A percentile compares a stretch with the other conserved stretches of the same genome.
Conservation (phyloP, 768 basidiomycete species). For the Collybia sordida region DNA sequence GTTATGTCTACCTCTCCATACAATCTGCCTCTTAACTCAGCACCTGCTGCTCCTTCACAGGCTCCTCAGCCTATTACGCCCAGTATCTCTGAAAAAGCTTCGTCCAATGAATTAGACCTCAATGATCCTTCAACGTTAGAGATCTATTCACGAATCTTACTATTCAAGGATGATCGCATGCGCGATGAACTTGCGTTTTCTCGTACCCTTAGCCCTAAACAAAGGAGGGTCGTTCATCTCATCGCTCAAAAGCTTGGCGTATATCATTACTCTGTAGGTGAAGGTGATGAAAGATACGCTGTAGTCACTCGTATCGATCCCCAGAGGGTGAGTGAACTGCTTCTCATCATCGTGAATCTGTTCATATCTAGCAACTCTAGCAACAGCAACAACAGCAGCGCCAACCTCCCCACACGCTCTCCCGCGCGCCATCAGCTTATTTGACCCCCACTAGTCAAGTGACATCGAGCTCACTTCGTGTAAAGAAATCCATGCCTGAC, state of each 20-base stretch:
- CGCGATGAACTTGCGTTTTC: constrained; percentile 97
- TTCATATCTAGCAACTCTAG: constrained; percentile 18
- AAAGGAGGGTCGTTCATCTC: constrained; percentile 90
- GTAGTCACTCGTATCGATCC: constrained; percentile 92
- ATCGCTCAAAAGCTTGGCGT: constrained; percentile 96
- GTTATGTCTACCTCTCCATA: constrained; percentile 46
- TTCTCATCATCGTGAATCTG: constrained; percentile 7
- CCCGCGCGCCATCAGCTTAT: constrained; percentile 81
- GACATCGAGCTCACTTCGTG: constrained; percentile 62
- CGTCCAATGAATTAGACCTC: constrained; percentile 79
- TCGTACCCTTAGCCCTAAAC: constrained; percentile 78
- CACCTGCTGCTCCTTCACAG: constrained; percentile 52
- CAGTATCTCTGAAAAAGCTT: constrained; percentile 63
- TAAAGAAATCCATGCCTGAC: constrained; percentile 99
- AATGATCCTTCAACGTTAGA: constrained; percentile 96
- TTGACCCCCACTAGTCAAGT: constrained; percentile 55
- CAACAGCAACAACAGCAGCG: constrained; percentile 46
- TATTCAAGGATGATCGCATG: constrained; percentile 98
- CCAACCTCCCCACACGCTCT: constrained; percentile 65
- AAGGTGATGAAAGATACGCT: constrained; percentile 90
- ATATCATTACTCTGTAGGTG: constrained; percentile 91
- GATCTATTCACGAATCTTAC: constrained; percentile 92
- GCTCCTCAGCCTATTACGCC: constrained; percentile 60
- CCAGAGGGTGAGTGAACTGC: constrained; percentile 57
- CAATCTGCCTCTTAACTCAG: constrained; percentile 41